These are phyloP conservation scores for Grammothele lineata DNA, from an alignment of 768 basidiomycete species.

Conservation along the genomic window DNA sequence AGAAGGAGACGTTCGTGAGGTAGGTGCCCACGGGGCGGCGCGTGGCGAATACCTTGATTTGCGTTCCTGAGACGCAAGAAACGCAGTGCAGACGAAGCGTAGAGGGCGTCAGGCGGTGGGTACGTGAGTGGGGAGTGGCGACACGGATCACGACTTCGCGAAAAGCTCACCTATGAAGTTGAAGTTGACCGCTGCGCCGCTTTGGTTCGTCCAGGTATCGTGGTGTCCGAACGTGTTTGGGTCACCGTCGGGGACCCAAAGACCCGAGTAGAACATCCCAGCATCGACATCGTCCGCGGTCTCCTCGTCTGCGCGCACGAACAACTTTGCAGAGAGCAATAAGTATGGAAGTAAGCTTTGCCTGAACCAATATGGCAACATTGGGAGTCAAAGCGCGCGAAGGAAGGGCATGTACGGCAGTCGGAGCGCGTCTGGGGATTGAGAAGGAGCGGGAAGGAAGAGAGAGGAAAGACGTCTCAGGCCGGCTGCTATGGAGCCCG, in stretches of 20 bases:
- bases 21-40: conserved; percentile 10
- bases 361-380: too few species aligned
- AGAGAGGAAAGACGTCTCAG: too few species aligned
- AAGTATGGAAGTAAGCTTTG: background rate
- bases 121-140: background rate
- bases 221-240: conserved; percentile 6
- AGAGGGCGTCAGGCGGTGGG: too few species aligned
- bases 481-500: too few species aligned
- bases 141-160: background rate
- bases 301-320: background rate
- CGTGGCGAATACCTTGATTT: conserved; percentile 6
- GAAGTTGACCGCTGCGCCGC: conserved; percentile 7
- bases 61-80: background rate
- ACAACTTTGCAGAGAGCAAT: too few species aligned
- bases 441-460: too few species aligned
- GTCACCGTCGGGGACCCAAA: conserved; percentile 10
- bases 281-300: conserved; percentile 6
- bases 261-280: conserved; percentile 12
- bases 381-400: too few species aligned
- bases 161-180: conserved; percentile 8
- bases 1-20: conserved; percentile 9
- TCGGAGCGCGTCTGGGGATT: too few species aligned
- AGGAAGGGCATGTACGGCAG: too few species aligned
- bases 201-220: conserved; percentile 12
- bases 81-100: too few species aligned